A percentile compares a stretch with the other conserved stretches of the same genome.
phyloP scores from a whole-genome alignment of 257 asterid genomes.

The Nyctanthes arbortristis region DNA sequence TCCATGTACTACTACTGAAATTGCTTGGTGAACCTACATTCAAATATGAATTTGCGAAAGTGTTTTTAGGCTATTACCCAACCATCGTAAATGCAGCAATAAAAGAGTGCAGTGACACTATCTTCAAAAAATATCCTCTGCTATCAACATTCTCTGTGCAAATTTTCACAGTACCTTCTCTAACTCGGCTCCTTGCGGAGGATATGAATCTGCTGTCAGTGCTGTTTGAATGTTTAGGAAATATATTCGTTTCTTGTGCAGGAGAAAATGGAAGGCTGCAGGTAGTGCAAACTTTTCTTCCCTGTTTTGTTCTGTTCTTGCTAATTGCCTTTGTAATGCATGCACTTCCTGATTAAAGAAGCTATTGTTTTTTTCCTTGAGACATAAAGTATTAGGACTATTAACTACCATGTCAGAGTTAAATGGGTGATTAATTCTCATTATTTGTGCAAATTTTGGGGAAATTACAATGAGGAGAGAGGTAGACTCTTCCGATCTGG shows the following conservation, averaged over 20 bases:
- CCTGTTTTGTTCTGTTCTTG: constrained; percentile 1
- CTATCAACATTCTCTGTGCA: constrained; percentile 88
- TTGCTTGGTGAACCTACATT: constrained; percentile 88
- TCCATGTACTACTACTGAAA: constrained; percentile 84
- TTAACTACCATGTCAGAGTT: background rate
- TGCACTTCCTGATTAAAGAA: constrained; percentile 9
- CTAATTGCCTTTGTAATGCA: constrained; percentile 10
- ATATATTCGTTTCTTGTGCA: constrained; percentile 55
- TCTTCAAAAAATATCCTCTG: constrained; percentile 56
- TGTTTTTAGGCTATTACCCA: constrained; percentile 81
- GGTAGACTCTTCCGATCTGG: too few species aligned
- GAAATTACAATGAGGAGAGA: too few species aligned
- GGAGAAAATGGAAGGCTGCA: constrained; percentile 78
- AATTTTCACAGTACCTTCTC: constrained; percentile 83
- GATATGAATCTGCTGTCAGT: constrained; percentile 83
- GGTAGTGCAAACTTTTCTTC: constrained; percentile 44
- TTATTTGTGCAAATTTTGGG: too few species aligned
- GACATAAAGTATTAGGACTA: background rate
- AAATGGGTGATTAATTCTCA: too few species aligned
- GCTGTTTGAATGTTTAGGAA: constrained; percentile 75
- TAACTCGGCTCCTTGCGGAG: constrained; percentile 82
- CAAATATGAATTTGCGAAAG: constrained; percentile 89
- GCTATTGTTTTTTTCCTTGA: background rate
- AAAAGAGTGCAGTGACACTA: constrained; percentile 55
- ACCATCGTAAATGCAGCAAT: constrained; percentile 55